Conservation (phyloP, 208 protist genomes). For the Trichomonas vaginalis region DNA sequence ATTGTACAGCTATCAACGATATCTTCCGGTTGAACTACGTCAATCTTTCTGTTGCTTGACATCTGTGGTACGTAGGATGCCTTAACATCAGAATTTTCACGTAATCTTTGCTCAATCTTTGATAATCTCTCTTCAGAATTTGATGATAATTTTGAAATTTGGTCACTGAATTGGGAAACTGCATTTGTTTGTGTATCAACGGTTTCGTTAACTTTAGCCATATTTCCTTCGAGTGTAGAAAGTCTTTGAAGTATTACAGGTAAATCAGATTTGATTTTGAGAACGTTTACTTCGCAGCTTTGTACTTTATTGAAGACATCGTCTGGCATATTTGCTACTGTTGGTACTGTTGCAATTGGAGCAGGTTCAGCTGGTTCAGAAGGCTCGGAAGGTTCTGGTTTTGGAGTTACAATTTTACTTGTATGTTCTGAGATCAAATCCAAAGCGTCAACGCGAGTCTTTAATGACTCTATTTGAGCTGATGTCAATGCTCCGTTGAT, state of each 20-base stretch:
- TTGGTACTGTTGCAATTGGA: too few relatives aligned
- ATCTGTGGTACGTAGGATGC: not conserved
- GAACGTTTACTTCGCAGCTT: not conserved
- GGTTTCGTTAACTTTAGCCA: not conserved
- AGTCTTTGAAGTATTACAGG: not conserved
- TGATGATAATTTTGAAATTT: not conserved
- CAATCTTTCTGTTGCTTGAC: not conserved
- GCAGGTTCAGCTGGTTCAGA: not conserved
- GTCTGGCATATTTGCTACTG: not conserved
- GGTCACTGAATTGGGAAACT: not conserved
- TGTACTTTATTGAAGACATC: not conserved
- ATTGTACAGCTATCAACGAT: not conserved
- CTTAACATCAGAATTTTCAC: not conserved
- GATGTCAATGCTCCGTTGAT: not conserved
- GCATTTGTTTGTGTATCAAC: not conserved
- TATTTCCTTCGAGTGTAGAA: not conserved
- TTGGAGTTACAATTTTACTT: not conserved
- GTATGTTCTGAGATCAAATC: not conserved
- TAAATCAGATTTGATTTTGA: not conserved
- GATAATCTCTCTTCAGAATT: not conserved
- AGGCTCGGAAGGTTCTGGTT: too few relatives aligned
- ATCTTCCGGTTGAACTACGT: not conserved
- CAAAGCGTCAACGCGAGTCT: not conserved
- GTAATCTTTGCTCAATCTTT: not conserved
- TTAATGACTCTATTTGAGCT: not conserved